These are phyloP conservation scores for Fusarium sp. DNA, from an alignment of 2,329 filamentous ascomycete species.

Conservation along the genomic window DNA sequence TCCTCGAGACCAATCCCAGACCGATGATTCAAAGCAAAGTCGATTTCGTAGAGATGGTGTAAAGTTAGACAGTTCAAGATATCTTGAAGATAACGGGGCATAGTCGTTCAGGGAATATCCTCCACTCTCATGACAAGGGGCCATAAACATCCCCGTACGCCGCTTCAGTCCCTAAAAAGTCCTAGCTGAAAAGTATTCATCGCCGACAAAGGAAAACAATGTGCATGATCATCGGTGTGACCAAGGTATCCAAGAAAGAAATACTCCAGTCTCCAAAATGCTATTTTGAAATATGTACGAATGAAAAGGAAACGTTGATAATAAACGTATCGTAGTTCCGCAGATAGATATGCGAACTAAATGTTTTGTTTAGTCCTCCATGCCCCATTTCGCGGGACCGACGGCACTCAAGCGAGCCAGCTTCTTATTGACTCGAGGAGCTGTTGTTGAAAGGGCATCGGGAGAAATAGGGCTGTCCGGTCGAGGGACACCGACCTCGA, in stretches of 20 bases:
- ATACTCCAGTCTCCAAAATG: conserved; percentile 36
- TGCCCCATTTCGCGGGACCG: conserved; percentile 44
- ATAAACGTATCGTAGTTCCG: conserved; percentile 34
- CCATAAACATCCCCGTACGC: conserved; percentile 15
- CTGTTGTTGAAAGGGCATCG: conserved; percentile 48
- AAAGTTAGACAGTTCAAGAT: conserved; percentile 31
- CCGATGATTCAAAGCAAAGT: conserved; percentile 26
- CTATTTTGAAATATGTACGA: conserved; percentile 20
- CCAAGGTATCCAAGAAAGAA: conserved; percentile 44
- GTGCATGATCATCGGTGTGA: conserved; percentile 38
- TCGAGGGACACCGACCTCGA: conserved; percentile 53
- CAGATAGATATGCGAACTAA: conserved; percentile 1
- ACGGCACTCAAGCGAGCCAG: conserved; percentile 56
- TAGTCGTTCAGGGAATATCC: conserved; percentile 14
- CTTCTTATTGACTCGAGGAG: conserved; percentile 54
- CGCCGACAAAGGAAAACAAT: conserved; percentile 47
- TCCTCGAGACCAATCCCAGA: conserved; percentile 16
- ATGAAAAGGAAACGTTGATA: conserved; percentile 25
- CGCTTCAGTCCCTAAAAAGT: conserved; percentile 31
- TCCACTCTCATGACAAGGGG: conserved; percentile 12
- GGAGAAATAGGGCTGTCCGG: conserved; percentile 60
- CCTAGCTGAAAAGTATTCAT: conserved; percentile 33
- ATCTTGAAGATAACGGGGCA: conserved; percentile 20
- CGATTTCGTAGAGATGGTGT: conserved; percentile 30
- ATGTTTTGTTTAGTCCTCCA: conserved; percentile 40